Base-by-base conservation (phyloP, 2,329 filamentous ascomycete genomes). In the Gaeumannomyces sp. region DNA sequence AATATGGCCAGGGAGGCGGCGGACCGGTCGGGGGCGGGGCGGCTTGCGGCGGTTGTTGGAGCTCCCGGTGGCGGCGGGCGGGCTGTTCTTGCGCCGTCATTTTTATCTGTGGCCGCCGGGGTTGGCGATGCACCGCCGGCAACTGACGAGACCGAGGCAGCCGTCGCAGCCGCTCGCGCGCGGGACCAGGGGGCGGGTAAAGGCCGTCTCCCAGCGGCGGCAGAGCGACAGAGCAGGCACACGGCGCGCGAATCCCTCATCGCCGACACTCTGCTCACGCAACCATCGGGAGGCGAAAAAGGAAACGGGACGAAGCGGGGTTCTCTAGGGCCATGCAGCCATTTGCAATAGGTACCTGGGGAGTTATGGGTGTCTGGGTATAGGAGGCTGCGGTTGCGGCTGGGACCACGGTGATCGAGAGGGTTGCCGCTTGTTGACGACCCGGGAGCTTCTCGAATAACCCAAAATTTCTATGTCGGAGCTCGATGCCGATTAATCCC, bases 211-310 rank as follows among this genome's bases (percentile, higher is more conserved):
- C 61, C 45, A 25, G 61, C 61, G 61, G 28, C 50, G 61, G 59
- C 16, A 16, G 56, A 56, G 29, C 68, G 66, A 64, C 69, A 70
- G 53, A 69, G 59, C 53, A 68, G 59, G 60, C 70, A 71, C 1
- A 69, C 63, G 3, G 64, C 66, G 29, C 68, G 67, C 7, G 67
- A 25, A 53, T 68, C 65, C 45, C 63, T 67, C 70, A 71, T 71
- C 50, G 14, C 38, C 45, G 16, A 56, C 22, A 3, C 25, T 31
- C 27, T 50, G 45, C 4, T 53, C 7, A 7, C 7, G n/a, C 19
- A n/a, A n/a, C 19, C 45, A 53, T 53, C 22, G 45, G 22, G n/a
- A 25, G 19, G 22, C 8, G 19, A 19, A n/a, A 11, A 5, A 11
- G 45, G 22, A 25, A 53, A 53, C 22, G 45, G 4, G 45, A 7